Evolutionary conservation across 305 asterid genomes (phyloP).

Genomic region (Fraxinus paxiana): DNA sequence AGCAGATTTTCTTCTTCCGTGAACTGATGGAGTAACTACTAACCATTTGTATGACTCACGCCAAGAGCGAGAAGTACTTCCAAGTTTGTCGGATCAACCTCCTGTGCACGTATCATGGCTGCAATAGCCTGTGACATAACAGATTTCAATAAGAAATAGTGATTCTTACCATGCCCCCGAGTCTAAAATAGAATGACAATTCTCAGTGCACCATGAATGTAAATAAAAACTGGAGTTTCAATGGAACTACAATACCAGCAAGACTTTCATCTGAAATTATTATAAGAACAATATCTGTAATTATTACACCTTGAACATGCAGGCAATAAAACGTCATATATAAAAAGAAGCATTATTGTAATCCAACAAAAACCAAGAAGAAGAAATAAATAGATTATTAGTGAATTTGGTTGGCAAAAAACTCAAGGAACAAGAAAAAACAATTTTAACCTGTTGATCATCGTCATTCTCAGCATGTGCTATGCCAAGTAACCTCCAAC

Average conservation of each 20-base stretch:
- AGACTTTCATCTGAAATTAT: conserved; percentile 1
- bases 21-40: conserved; percentile 35
- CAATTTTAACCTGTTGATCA: conserved; percentile 73
- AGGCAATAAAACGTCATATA: conserved; percentile 10
- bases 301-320: neutral
- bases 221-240: neutral
- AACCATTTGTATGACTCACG: conserved; percentile 98
- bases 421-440: neutral
- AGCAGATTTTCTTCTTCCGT: neutral
- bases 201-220: neutral
- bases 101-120: conserved; percentile 98
- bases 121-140: conserved; percentile 83
- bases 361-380: conserved; percentile 4
- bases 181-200: neutral
- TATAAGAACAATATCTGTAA: neutral
- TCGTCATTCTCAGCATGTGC: conserved; percentile 99
- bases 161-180: neutral
- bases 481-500: conserved; percentile 97
- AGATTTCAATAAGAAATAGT: neutral
- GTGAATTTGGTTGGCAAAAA: conserved; percentile 5
- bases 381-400: neutral
- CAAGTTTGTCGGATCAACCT: conserved; percentile 88
- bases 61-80: conserved; percentile 99
- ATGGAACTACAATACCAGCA: conserved; percentile 1
- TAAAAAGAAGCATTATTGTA: neutral